Percentiles rank a stretch among this genome's conserved stretches.
phyloP scores from a whole-genome alignment of 495 filamentous ascomycete genomes.

The Aspergillus saccharolyticus region DNA sequence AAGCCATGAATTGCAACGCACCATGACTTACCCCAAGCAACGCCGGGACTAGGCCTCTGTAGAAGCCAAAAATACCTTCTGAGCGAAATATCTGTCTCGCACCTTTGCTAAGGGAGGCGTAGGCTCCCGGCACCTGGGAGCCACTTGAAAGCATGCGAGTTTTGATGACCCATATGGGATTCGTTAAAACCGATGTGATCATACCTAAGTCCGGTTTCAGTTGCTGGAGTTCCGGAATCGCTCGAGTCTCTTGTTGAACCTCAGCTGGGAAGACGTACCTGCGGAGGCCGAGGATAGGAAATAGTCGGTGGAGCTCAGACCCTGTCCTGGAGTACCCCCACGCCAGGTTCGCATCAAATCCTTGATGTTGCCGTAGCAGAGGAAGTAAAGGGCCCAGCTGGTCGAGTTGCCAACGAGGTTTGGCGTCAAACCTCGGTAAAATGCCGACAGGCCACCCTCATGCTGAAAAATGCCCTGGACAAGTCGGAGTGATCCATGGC shows the following conservation, averaged over 20 bases:
- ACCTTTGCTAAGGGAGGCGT: slow-evolving; percentile 69
- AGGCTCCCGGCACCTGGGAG: slow-evolving; percentile 66
- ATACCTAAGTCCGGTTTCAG: slow-evolving; percentile 34
- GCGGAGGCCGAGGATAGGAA: slow-evolving; percentile 75
- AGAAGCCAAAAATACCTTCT: slow-evolving; percentile 76
- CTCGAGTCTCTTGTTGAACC: background rate
- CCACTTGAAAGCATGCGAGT: slow-evolving; percentile 93
- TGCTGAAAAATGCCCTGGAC: slow-evolving; percentile 48
- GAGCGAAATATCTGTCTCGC: slow-evolving; percentile 53
- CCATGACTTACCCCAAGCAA: slow-evolving; percentile 92
- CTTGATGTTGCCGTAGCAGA: slow-evolving; percentile 61
- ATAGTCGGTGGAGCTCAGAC: slow-evolving; percentile 69
- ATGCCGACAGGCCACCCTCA: slow-evolving; percentile 57
- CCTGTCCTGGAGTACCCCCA: slow-evolving; percentile 6
- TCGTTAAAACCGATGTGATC: slow-evolving; percentile 75
- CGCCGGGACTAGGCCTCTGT: slow-evolving; percentile 75
- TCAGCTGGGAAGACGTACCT: slow-evolving; percentile 37
- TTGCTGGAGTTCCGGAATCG: background rate
- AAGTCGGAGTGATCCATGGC: slow-evolving; percentile 52
- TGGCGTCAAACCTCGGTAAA: slow-evolving; percentile 85
- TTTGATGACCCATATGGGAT: slow-evolving; percentile 98
- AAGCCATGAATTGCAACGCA: slow-evolving; percentile 92
- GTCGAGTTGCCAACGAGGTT: slow-evolving; percentile 88
- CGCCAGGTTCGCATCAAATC: slow-evolving; percentile 30
- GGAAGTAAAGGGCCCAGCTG: slow-evolving; percentile 90